Base-by-base conservation (phyloP, 805 yeast species). In the Kluyveromyces wickerhamii region DNA sequence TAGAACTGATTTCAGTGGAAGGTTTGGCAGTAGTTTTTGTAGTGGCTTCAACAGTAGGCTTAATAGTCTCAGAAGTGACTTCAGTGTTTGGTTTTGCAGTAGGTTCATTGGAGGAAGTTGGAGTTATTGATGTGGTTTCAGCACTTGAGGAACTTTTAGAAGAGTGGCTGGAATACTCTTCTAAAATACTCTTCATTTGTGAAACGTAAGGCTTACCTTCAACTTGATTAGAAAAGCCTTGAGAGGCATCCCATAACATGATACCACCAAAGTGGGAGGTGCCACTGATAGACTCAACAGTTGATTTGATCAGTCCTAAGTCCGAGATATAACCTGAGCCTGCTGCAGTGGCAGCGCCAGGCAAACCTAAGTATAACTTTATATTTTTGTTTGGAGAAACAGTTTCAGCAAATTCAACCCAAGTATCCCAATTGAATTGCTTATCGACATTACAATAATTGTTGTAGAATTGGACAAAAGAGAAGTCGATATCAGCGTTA, bases 221-320 rank as follows among this genome's bases (percentile, higher is more conserved):
- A 23, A 65, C 63, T 31, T 54, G 48, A 35, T 67, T 63, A 43
- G 72, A 67, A 39, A 65, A 57, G 27, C 77, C 88, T 49, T 79
- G 81, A 27, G 87, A 77, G 10, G 94, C 95, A 59, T 86, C 95
- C 96, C 97, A 88, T 41, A 87, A 62, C 70, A 80, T 74, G 50
- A 88, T 69, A 43, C 97, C 97, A 34, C 94, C 96, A 52, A 87
- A 82, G 48, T 70, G 69, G 13, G 72, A 72, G 43, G 74, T 74
- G 7, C 79, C 66, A 11, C 86, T 83, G 46, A 88, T 72, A 21
- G 87, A 82, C 15, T 80, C 80, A 45, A 87, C 72, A 40, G 74
- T 67, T 3, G 65, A 42, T 35, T 67, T 42, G 23, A 65, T 43
- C 4, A 55, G 32, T 26, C 54, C 45, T 30, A 67, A 43, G 44